These are phyloP conservation scores for Dendrobium nobile DNA, from an alignment of 106 monocot genomes.

Conservation along the genomic window DNA sequence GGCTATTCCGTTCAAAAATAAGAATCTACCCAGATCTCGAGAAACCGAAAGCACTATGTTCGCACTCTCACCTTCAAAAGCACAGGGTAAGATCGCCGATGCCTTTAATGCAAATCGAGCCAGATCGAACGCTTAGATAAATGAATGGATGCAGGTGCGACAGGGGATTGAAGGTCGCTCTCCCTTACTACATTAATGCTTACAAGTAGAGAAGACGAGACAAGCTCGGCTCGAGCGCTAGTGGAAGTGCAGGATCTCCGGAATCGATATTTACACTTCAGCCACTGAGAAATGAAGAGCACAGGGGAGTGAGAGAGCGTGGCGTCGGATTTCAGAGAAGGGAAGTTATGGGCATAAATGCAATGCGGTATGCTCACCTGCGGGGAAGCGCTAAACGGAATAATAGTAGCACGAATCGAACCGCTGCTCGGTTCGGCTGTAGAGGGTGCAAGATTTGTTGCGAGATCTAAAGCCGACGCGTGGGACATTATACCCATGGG, in stretches of 20 bases:
- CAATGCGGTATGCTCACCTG: constrained; percentile 6
- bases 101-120: neutral
- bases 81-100: neutral
- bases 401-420: neutral
- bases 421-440: neutral
- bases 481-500: neutral
- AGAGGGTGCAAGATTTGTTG: neutral
- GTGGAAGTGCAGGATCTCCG: constrained; percentile 22
- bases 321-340: neutral
- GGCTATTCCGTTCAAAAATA: neutral
- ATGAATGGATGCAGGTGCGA: neutral
- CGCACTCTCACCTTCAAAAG: neutral
- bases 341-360: constrained; percentile 14
- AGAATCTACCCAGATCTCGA: neutral
- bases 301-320: neutral
- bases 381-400: neutral
- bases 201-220: neutral
- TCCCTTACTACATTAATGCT: neutral
- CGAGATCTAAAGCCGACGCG: neutral
- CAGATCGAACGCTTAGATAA: neutral
- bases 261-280: constrained; percentile 21
- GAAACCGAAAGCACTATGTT: neutral
- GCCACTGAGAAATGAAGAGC: constrained; percentile 26
- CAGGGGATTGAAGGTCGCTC: constrained; percentile 4
- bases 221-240: neutral